Evolutionary conservation across 176 grass and related monocot genomes (phyloP).

Genomic region (Oryza coarctata): DNA sequence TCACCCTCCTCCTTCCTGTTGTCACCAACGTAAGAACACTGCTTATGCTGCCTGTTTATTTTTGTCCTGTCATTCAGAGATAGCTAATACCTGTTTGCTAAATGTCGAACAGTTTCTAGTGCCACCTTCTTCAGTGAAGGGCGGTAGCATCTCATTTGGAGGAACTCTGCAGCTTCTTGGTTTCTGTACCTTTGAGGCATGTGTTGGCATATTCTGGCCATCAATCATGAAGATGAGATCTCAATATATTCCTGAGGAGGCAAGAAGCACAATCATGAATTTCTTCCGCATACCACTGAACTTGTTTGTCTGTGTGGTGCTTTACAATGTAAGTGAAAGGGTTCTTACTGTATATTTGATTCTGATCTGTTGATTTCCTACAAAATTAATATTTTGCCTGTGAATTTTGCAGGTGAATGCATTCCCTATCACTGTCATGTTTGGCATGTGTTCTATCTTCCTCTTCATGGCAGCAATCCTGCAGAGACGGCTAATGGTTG

Average conservation of each 20-base stretch:
- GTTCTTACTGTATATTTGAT: not conserved
- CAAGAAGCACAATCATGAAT: slow-evolving; percentile 92
- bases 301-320: slow-evolving; percentile 89
- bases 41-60: not conserved
- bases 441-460: slow-evolving; percentile 97
- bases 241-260: slow-evolving; percentile 87
- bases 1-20: slow-evolving; percentile 84
- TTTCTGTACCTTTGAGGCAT: slow-evolving; percentile 82
- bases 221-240: slow-evolving; percentile 98
- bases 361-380: not conserved
- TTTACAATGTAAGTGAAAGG: slow-evolving; percentile 76
- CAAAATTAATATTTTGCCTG: not conserved
- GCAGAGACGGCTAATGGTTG: slow-evolving; percentile 90
- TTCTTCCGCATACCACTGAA: slow-evolving; percentile 92
- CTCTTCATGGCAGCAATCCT: slow-evolving; percentile 89
- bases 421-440: slow-evolving; percentile 92
- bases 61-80: not conserved
- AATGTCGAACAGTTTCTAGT: slow-evolving; percentile 58
- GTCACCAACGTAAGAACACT: slow-evolving; percentile 66
- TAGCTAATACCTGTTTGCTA: slow-evolving; percentile 5
- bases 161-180: slow-evolving; percentile 75
- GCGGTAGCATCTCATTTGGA: slow-evolving; percentile 69
- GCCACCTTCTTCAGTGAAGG: slow-evolving; percentile 51
- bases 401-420: slow-evolving; percentile 68
- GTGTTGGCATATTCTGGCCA: slow-evolving; percentile 87